Conservation (phyloP, 2,329 filamentous ascomycete genomes). For the Elsinoe australis region DNA sequence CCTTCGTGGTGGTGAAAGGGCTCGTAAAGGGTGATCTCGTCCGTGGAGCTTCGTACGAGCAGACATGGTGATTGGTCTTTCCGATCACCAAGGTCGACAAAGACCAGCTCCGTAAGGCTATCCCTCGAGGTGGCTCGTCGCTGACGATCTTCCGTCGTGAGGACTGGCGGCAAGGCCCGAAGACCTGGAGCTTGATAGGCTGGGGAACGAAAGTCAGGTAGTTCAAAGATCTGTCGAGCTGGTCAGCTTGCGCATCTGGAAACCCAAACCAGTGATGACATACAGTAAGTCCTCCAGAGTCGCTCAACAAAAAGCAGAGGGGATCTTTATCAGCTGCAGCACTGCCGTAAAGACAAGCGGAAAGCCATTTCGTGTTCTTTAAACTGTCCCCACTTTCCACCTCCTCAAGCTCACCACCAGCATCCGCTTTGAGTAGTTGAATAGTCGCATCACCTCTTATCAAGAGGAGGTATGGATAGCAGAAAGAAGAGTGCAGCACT, state of each 20-base stretch:
- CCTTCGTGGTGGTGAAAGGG: constrained; percentile 53
- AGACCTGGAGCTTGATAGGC: constrained; percentile 70
- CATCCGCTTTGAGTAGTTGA: constrained; percentile 70
- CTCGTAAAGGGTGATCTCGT: constrained; percentile 83
- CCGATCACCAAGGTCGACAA: constrained; percentile 76
- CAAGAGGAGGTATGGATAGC: constrained; percentile 77
- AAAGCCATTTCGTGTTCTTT: constrained; percentile 64
- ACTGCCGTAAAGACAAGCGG: constrained; percentile 73
- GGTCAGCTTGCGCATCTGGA: neutral
- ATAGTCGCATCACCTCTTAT: constrained; percentile 76
- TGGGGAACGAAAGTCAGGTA: constrained; percentile 64
- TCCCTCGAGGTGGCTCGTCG: constrained; percentile 67
- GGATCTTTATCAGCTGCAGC: constrained; percentile 48
- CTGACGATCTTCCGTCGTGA: constrained; percentile 63
- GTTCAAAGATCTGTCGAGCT: constrained; percentile 57
- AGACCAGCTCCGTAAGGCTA: constrained; percentile 66
- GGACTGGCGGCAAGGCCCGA: constrained; percentile 65
- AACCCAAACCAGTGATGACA: constrained; percentile 31
- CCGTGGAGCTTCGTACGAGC: constrained; percentile 70
- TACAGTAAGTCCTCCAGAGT: constrained; percentile 67
- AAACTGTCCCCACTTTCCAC: constrained; percentile 56
- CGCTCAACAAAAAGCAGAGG: constrained; percentile 69
- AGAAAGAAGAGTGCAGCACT: constrained; percentile 72
- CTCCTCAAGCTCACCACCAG: constrained; percentile 77
- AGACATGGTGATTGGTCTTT: constrained; percentile 67